These are phyloP conservation scores for Diospyros kaki DNA, from an alignment of 148 eudicot species.

Conservation along the genomic window DNA sequence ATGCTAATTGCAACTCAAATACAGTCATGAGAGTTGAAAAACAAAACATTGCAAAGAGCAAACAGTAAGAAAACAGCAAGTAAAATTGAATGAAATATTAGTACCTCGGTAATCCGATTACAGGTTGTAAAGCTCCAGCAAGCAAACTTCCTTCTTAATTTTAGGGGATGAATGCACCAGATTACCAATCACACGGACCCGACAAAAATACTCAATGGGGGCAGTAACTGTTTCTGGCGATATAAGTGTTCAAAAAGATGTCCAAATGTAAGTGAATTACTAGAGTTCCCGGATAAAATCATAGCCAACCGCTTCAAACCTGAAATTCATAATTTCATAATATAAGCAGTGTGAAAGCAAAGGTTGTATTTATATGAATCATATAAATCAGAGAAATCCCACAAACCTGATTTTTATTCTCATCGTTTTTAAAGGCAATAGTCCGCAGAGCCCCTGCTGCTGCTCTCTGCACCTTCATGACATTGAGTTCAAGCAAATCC, in stretches of 20 bases:
- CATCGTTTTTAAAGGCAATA: conserved; percentile 87
- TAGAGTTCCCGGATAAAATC: neutral
- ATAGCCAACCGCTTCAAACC: conserved; percentile 87
- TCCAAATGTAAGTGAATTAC: neutral
- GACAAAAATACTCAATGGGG: conserved; percentile 3
- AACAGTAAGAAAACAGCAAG: neutral
- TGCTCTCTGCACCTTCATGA: conserved; percentile 80
- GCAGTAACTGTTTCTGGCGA: conserved; percentile 8
- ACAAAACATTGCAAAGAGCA: neutral
- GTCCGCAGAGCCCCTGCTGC: conserved; percentile 89
- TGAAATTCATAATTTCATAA: conserved; percentile 27
- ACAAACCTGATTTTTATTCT: conserved; percentile 78
- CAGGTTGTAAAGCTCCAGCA: conserved; percentile 97
- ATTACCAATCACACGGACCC: conserved; percentile 98
- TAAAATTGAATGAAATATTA: conserved; percentile 3
- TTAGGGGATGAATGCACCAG: conserved; percentile 90
- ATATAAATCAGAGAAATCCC: neutral
- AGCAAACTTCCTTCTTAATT: conserved; percentile 84
- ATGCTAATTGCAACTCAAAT: conserved; percentile 1
- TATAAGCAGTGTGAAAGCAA: neutral
- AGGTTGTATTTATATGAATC: neutral
- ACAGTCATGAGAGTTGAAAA: neutral
- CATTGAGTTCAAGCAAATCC: conserved; percentile 69
- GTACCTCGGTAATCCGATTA: conserved; percentile 78
- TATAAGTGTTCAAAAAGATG: neutral